Evolutionary conservation across 495 filamentous ascomycete genomes (phyloP), one percentile per base, ranked within the genome.

Genomic region (Aspergillus avenaceus): DNA sequence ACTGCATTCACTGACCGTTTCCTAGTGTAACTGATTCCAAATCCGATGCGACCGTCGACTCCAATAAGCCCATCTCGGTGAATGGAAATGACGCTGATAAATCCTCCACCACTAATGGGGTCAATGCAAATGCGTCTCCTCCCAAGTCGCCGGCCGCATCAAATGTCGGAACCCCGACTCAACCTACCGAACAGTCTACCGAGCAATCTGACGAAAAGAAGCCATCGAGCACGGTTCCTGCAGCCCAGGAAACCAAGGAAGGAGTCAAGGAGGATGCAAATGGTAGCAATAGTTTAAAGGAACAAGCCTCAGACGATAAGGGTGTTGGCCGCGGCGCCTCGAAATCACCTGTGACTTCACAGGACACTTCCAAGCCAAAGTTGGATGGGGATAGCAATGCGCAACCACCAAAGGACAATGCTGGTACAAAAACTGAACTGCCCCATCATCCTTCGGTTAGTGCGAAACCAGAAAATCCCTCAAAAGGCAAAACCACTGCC

Each of bases 391-490:
- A 31, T 16, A 49, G 31, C 26, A 47, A 23, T 50, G 29, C 52
- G 12, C 42, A 60, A 19, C 24, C 46, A 22, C 41, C 49, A 11
- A 36, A 50, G 22, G 46, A 38, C 14, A 26, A 52, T 22, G 36
- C 49, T 19, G 24, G 60, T 7, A 52, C 58, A 31, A 65, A 64
- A 40, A 63, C 61, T 7, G 63, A 70, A 36, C 62, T 70, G 43
- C 70, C 70, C 21, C 70, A 70, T 40, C 68, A 70, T 48, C 63
- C 66, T 26, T 57, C 53, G 11, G 49, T 57, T 1, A 51, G 52
- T 27, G 41, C 38, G 2, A 49, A 57, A 18, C 38, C 37, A 13
- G 41, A 47, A 1, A 46, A 41, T 16, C 21, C 54, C 1, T 47
- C 50, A 27, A 52, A 5, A n/a, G 32, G 41, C 2, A 53, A 44